Conservation (phyloP, 768 basidiomycete genomes). For the Boletus rex-veris region DNA sequence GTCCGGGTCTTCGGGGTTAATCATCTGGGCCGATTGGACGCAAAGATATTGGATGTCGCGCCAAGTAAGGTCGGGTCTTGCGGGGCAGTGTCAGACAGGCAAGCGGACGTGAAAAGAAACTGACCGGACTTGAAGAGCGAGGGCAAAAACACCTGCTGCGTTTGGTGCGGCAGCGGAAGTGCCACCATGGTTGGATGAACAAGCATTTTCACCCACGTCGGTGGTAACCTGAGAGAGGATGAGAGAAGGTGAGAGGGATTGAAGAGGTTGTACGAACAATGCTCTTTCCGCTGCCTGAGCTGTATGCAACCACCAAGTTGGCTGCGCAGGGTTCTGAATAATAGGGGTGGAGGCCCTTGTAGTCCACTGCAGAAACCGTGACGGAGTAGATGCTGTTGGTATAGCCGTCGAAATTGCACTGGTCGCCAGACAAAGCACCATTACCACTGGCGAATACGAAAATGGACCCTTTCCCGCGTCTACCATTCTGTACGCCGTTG, state of each 20-base stretch:
- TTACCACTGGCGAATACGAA: slow-evolving; percentile 99
- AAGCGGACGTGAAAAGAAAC: slow-evolving; percentile 18
- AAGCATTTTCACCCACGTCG: slow-evolving; percentile 82
- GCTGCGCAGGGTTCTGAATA: slow-evolving; percentile 98
- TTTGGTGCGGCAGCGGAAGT: slow-evolving; percentile 98
- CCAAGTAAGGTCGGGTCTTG: slow-evolving; percentile 92
- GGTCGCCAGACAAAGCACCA: slow-evolving; percentile 85
- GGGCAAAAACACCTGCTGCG: slow-evolving; percentile 89
- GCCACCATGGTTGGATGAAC: slow-evolving; percentile 83
- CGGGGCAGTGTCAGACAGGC: slow-evolving; percentile 5
- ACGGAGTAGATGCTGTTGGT: slow-evolving; percentile 97
- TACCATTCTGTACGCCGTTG: slow-evolving; percentile 89
- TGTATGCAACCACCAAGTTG: slow-evolving; percentile 94
- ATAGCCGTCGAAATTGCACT: slow-evolving; percentile 99
- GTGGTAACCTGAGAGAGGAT: slow-evolving; percentile 75
- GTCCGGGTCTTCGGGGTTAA: slow-evolving; percentile 89
- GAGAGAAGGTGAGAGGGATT: slow-evolving; percentile 10
- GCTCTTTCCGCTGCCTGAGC: slow-evolving; percentile 88
- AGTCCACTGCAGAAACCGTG: slow-evolving; percentile 93
- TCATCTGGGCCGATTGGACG: slow-evolving; percentile 66
- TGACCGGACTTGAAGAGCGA: slow-evolving; percentile 84
- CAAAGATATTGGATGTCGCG: slow-evolving; percentile 92
- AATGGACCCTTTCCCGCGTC: slow-evolving; percentile 85
- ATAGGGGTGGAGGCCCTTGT: slow-evolving; percentile 90
- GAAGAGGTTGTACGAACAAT: slow-evolving; percentile 60